Base-by-base conservation (phyloP, 805 yeast genomes). In the Barnettozyma vustinii region DNA sequence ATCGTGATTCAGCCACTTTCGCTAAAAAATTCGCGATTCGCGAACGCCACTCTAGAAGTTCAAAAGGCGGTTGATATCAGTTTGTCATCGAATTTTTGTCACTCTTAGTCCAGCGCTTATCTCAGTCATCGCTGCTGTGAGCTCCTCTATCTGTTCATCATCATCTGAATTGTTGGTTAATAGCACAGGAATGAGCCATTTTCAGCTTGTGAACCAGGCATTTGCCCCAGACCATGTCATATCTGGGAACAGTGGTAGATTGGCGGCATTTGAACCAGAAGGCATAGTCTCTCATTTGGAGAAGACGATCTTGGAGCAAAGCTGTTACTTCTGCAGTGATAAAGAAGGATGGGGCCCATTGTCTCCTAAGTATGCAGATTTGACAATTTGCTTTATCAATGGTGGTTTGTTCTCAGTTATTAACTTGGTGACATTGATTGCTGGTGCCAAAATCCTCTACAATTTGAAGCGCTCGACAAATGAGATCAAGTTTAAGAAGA, bases 341-440 rank as follows among this genome's bases (percentile, higher is more conserved):
- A 39, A 45, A 7, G 76, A 70, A 51, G 74, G 74, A 2, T 66
- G 73, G 62, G 76, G 74, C 13, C 76, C 76, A 9, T 56, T 74
- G 5, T 71, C 76, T 5, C 40, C 51, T 1, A 58, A 47, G 18
- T 72, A 76, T 59, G 75, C 75, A 36, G 88, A 82, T 55, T 70
- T 82, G 45, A 75, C 86, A 1, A 79, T 79, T 7, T 81, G 87
- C 53, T 77, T 82, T 57, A 68, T 76, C 16, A 80, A 79, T 55
- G 85, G 84, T 25, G 65, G 69, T 0, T 53, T 81, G 5, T 69
- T 75, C 46, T 69, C 76, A 18, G 45, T 63, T 1, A 53, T 74
- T 0, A 76, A 77, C 13, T 32, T 72, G 15, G 62, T 70, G 21
- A 71, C 79, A 70, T 52, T 80, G 2, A 18, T 71, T 1, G 57